Percentiles rank a stretch among this genome's conserved stretches.
Evolutionary conservation across 2,329 filamentous ascomycete species (phyloP).

Genomic region (Hymenoscyphus scutula): DNA sequence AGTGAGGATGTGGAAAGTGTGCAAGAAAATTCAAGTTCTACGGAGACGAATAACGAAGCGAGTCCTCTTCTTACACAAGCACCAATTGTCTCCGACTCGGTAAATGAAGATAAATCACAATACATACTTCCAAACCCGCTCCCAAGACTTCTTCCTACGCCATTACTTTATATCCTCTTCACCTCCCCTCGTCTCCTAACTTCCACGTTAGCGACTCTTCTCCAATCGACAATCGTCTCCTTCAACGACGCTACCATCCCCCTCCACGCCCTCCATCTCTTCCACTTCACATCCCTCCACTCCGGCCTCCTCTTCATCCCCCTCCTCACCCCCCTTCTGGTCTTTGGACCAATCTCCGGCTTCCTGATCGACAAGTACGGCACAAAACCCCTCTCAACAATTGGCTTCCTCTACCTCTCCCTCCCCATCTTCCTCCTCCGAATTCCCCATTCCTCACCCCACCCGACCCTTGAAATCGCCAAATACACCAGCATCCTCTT

Average conservation of each 20-base stretch:
- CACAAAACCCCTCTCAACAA: neutral
- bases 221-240: neutral
- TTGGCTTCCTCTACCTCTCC: neutral
- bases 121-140: too few relatives aligned
- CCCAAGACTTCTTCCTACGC: neutral
- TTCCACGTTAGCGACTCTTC: neutral
- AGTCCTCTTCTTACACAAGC: too few relatives aligned
- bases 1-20: neutral
- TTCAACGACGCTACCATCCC: conserved; percentile 5
- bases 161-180: neutral
- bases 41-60: too few relatives aligned
- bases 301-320: conserved; percentile 6
- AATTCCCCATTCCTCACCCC: neutral
- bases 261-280: neutral
- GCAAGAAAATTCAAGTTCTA: neutral
- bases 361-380: neutral
- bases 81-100: too few relatives aligned
- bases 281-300: conserved; percentile 2
- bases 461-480: neutral
- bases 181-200: neutral
- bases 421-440: neutral
- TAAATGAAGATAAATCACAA: neutral
- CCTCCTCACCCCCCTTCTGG: neutral
- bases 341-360: neutral
- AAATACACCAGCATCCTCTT: neutral